Evolutionary conservation across 2,329 filamentous ascomycete species (phyloP).

Genomic region (Trichoderma breve): DNA sequence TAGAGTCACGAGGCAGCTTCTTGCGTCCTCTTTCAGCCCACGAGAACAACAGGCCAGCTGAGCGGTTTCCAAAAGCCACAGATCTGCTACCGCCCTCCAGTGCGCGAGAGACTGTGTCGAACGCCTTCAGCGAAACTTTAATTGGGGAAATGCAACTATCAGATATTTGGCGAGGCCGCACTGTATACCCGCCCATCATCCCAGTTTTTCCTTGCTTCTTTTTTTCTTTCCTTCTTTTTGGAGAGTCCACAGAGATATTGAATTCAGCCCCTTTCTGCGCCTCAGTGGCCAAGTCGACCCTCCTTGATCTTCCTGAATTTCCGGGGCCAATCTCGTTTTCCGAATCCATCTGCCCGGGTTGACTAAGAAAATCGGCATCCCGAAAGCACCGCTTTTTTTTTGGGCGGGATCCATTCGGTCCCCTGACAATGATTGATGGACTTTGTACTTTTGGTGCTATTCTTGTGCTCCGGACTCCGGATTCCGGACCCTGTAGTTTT

Average conservation of each 20-base stretch:
- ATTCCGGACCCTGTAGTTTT: neutral
- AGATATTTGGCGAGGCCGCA: neutral
- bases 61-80: neutral
- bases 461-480: neutral
- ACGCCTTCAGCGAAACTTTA: neutral
- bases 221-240: neutral
- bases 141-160: constrained; percentile 7
- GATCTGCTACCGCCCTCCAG: neutral
- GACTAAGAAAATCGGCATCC: neutral
- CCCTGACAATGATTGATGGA: constrained; percentile 2
- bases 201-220: neutral
- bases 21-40: neutral
- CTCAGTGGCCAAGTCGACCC: neutral
- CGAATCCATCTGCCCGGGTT: neutral
- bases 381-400: constrained; percentile 8
- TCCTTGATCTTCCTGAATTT: constrained; percentile 13
- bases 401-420: constrained; percentile 1
- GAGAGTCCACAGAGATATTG: neutral
- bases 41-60: constrained; percentile 7
- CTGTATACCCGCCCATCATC: neutral
- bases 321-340: constrained; percentile 13
- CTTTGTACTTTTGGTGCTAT: neutral
- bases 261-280: constrained; percentile 10
- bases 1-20: constrained; percentile 6
- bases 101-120: neutral